These are phyloP conservation scores for Rhizopogon roseolus DNA, from an alignment of 768 basidiomycete species.

Conservation along the genomic window DNA sequence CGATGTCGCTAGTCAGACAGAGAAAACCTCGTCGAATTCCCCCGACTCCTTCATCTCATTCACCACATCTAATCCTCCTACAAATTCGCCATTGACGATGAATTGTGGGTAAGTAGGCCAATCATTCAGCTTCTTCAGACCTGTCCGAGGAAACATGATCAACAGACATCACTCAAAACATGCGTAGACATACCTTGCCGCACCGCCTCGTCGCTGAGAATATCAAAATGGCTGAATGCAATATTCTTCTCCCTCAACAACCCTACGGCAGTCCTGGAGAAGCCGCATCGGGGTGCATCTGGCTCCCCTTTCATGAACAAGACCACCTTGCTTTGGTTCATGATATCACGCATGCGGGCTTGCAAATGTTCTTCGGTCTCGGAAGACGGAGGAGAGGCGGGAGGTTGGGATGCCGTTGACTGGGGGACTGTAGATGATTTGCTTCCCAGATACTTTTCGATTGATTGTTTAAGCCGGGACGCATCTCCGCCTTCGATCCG, in stretches of 20 bases:
- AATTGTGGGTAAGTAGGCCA: constrained; percentile 92
- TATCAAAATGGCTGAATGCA: constrained; percentile 76
- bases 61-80: constrained; percentile 93
- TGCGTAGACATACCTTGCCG: constrained; percentile 55
- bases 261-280: constrained; percentile 70
- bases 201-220: constrained; percentile 75
- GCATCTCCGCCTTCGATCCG: constrained; percentile 82
- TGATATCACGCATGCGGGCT: constrained; percentile 58
- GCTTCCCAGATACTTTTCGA: constrained; percentile 52
- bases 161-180: background rate
- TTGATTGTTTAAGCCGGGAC: constrained; percentile 48
- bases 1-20: background rate
- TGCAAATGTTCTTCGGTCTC: constrained; percentile 68
- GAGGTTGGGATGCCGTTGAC: constrained; percentile 3
- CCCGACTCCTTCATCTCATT: constrained; percentile 82
- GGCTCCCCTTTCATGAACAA: constrained; percentile 92
- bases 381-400: constrained; percentile 22
- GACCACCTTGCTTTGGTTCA: constrained; percentile 76
- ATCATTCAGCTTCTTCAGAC: constrained; percentile 72
- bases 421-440: constrained; percentile 18
- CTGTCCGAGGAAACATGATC: constrained; percentile 26
- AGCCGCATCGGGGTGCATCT: constrained; percentile 76
- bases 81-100: constrained; percentile 84
- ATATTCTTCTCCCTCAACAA: constrained; percentile 62
- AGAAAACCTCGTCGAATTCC: constrained; percentile 56